Evolutionary conservation across 2,329 filamentous ascomycete species (phyloP).

Genomic region (Iodosphaeria phyllophila): DNA sequence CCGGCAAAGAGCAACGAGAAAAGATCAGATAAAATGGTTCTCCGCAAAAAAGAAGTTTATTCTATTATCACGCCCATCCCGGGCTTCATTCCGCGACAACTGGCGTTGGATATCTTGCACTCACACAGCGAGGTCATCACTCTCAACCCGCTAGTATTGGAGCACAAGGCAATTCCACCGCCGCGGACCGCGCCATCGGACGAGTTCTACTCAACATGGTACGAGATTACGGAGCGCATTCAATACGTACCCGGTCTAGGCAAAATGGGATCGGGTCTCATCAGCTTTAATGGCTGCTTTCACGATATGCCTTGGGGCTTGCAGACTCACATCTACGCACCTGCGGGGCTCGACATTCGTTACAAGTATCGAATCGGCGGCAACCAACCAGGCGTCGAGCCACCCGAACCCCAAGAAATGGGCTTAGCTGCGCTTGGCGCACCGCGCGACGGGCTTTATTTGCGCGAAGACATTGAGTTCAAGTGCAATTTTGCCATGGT

Average conservation of each 20-base stretch:
- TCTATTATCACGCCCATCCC: conserved; percentile 55
- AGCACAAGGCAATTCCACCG: conserved; percentile 42
- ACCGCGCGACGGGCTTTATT: conserved; percentile 45
- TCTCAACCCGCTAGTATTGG: conserved; percentile 48
- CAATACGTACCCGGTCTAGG: conserved; percentile 49
- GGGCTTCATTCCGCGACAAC: conserved; percentile 48
- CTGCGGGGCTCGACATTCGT: conserved; percentile 45
- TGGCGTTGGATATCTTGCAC: conserved; percentile 55
- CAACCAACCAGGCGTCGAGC: conserved; percentile 47
- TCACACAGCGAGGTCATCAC: conserved; percentile 53
- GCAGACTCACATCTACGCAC: conserved; percentile 54
- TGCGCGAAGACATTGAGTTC: conserved; percentile 54
- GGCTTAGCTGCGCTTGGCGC: conserved; percentile 38
- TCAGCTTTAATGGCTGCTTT: conserved; percentile 53
- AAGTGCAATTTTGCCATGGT: conserved; percentile 48
- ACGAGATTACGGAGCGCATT: conserved; percentile 52
- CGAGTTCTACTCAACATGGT: conserved; percentile 58
- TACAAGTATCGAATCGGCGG: conserved; percentile 51
- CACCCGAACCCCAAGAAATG: conserved; percentile 40
- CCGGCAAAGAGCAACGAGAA: too few species aligned
- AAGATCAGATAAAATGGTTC: conserved; percentile 19
- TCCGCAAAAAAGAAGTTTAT: conserved; percentile 45
- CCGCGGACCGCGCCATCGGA: conserved; percentile 49
- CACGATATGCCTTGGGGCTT: conserved; percentile 55
- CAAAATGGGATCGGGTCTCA: conserved; percentile 42